phyloP scores from a whole-genome alignment of 2,329 filamentous ascomycete genomes.

The Stemphylium lycopersici region DNA sequence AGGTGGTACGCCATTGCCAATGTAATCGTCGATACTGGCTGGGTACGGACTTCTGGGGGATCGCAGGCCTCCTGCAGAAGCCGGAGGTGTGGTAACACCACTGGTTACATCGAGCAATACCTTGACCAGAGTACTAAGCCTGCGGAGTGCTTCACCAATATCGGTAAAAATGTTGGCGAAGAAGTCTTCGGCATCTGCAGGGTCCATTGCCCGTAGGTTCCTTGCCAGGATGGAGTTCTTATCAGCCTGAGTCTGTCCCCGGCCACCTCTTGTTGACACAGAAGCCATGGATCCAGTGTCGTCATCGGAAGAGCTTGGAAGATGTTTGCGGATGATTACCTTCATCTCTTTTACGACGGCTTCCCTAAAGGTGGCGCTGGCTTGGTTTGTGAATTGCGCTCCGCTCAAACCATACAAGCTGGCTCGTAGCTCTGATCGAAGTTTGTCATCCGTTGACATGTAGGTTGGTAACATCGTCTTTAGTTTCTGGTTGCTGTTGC shows the following conservation, averaged over 20 bases:
- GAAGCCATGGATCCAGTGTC: slow-evolving; percentile 91
- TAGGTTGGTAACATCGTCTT: slow-evolving; percentile 78
- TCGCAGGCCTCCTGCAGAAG: slow-evolving; percentile 47
- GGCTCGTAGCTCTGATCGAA: slow-evolving; percentile 73
- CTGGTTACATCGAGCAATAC: slow-evolving; percentile 94
- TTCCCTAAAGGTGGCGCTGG: slow-evolving; percentile 84
- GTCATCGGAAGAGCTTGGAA: slow-evolving; percentile 93
- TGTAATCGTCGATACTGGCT: slow-evolving; percentile 52
- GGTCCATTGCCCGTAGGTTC: slow-evolving; percentile 82
- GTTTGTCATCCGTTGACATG: slow-evolving; percentile 70
- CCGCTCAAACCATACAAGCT: slow-evolving; percentile 80
- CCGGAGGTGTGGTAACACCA: slow-evolving; percentile 61
- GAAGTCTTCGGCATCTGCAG: slow-evolving; percentile 83
- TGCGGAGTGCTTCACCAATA: slow-evolving; percentile 83
- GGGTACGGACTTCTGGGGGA: slow-evolving; percentile 57
- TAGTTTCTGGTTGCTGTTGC: slow-evolving; percentile 70
- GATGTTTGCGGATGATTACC: slow-evolving; percentile 77
- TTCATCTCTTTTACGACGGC: slow-evolving; percentile 85
- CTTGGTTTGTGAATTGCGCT: slow-evolving; percentile 78
- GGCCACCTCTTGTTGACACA: slow-evolving; percentile 74
- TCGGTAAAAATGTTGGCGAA: slow-evolving; percentile 83
- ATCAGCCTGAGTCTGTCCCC: slow-evolving; percentile 75
- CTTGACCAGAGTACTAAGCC: slow-evolving; percentile 89
- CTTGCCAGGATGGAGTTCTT: slow-evolving; percentile 87
- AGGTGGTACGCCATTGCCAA: slow-evolving; percentile 26